Conservation (phyloP, 108 stramenopile species). For the Nitzschia inconspicua region DNA sequence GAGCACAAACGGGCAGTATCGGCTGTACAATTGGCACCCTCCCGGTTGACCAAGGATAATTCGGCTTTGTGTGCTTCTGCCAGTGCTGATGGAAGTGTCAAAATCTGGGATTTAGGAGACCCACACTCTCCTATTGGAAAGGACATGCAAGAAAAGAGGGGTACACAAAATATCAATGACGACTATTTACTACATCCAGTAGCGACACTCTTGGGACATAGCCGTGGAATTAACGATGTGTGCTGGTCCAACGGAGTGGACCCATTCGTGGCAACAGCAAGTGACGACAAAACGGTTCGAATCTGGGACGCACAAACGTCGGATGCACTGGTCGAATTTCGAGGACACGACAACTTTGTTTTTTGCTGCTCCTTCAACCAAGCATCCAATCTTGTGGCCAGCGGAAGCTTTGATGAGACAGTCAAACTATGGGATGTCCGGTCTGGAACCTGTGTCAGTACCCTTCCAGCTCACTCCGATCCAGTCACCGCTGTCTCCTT, state of each 20-base stretch:
- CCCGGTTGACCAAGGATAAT: conserved; percentile 26
- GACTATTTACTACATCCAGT: conserved; percentile 26
- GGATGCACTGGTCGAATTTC: conserved; percentile 82
- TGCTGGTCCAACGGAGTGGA: conserved; percentile 62
- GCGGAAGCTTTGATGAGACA: conserved; percentile 91
- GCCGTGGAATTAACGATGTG: conserved; percentile 84
- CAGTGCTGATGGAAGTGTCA: conserved; percentile 74
- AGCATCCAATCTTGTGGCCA: conserved; percentile 68
- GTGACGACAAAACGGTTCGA: conserved; percentile 88
- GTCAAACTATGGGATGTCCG: conserved; percentile 96
- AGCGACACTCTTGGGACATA: conserved; percentile 56
- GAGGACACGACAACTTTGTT: conserved; percentile 90
- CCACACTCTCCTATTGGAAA: conserved; percentile 4
- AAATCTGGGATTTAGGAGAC: conserved; percentile 65
- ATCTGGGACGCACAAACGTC: conserved; percentile 84
- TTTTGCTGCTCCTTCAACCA: conserved; percentile 85
- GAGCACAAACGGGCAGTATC: conserved; percentile 84
- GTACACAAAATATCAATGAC: neutral
- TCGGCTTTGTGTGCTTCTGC: conserved; percentile 63
- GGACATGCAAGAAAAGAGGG: neutral
- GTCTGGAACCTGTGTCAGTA: conserved; percentile 84
- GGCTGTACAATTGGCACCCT: conserved; percentile 64
- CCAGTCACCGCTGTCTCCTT: conserved; percentile 92
- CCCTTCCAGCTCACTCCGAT: conserved; percentile 93
- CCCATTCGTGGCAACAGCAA: conserved; percentile 81